A percentile compares a stretch with the other conserved stretches of the same genome.
Evolutionary conservation across 176 grass and related monocot species (phyloP).

Genomic region (Avena insularis): DNA sequence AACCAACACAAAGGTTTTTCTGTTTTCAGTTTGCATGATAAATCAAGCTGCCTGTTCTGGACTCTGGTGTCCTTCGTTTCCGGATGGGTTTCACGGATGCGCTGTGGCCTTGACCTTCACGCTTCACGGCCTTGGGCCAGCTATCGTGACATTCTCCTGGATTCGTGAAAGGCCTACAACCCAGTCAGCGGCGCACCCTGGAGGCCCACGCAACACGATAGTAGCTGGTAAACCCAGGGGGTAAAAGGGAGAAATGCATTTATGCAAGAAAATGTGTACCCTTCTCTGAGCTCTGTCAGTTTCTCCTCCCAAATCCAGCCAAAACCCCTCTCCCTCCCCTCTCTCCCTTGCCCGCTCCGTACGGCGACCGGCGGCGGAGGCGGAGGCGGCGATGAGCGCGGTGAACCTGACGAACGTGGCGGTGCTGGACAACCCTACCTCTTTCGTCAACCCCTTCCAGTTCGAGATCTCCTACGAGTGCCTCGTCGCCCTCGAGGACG

Average conservation of each 20-base stretch:
- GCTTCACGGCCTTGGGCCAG: neutral
- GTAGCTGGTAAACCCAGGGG: neutral
- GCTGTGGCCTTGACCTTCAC: neutral
- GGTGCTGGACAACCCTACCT: constrained; percentile 87
- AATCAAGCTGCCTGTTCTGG: too few species aligned
- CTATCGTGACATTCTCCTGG: too few species aligned
- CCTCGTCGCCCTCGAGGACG: constrained; percentile 87
- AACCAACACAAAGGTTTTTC: too few species aligned
- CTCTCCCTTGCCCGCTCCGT: neutral
- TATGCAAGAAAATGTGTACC: neutral
- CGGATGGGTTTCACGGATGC: neutral
- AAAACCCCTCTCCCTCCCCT: neutral
- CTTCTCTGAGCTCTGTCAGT: neutral
- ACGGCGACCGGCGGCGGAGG: constrained; percentile 8
- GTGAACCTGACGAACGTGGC: constrained; percentile 89
- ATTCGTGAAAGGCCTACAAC: neutral
- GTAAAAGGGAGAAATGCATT: neutral
- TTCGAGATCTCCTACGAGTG: constrained; percentile 99
- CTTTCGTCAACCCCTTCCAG: constrained; percentile 96
- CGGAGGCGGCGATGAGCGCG: constrained; percentile 71
- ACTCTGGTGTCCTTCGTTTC: neutral
- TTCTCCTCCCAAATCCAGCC: constrained; percentile 24
- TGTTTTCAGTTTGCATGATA: too few species aligned
- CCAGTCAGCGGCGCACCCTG: too few species aligned
- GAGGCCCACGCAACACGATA: neutral